These are phyloP conservation scores for Calonectria pteridis DNA, from an alignment of 2,329 filamentous ascomycete species.

Conservation along the genomic window DNA sequence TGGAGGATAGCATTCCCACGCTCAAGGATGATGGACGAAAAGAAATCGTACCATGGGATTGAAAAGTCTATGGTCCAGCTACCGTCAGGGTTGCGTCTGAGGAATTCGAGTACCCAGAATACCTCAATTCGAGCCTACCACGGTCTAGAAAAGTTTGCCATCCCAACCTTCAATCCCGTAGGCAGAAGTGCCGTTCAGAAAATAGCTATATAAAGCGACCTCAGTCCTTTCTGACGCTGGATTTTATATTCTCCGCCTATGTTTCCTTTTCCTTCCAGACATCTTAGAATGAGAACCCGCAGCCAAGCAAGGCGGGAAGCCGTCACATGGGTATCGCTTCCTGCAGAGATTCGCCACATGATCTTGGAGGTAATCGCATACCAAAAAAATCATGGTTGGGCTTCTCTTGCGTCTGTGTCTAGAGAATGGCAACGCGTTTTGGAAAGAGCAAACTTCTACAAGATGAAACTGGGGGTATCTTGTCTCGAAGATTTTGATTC, in stretches of 20 bases:
- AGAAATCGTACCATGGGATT: too few species aligned
- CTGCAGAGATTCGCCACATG: slow-evolving; percentile 48
- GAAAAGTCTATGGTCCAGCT: too few species aligned
- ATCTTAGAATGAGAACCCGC: background rate
- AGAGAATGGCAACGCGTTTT: slow-evolving; percentile 51
- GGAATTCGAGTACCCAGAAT: too few species aligned
- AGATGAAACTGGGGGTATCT: slow-evolving; percentile 41
- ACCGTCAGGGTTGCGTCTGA: too few species aligned
- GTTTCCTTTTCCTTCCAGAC: background rate
- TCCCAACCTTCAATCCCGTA: background rate
- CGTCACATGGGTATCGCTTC: slow-evolving; percentile 35
- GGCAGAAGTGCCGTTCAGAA: background rate
- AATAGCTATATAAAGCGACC: background rate
- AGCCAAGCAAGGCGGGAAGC: background rate
- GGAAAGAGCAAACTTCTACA: slow-evolving; percentile 46
- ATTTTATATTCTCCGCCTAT: background rate
- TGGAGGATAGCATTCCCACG: too few species aligned
- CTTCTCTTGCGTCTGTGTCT: slow-evolving; percentile 49
- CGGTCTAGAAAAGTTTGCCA: background rate
- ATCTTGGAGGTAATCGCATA: slow-evolving; percentile 45
- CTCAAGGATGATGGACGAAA: too few species aligned
- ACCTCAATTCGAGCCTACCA: background rate
- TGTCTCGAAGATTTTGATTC: slow-evolving; percentile 41
- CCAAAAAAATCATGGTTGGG: slow-evolving; percentile 48
- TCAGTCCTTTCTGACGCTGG: background rate